Evolutionary conservation across 148 eudicot genomes (phyloP).

Genomic region (Dianthus caryophyllus): DNA sequence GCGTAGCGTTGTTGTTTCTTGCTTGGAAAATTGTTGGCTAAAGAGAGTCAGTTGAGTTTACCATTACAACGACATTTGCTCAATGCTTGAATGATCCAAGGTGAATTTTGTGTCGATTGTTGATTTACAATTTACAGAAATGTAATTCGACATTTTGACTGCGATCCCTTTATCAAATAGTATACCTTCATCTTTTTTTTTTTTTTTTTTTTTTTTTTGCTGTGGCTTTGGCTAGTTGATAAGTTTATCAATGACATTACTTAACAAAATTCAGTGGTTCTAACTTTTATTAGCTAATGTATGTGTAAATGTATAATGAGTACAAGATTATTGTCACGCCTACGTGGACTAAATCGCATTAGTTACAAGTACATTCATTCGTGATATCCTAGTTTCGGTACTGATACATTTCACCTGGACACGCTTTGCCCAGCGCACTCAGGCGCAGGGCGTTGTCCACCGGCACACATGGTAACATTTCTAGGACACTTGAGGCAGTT

Average conservation of each 20-base stretch:
- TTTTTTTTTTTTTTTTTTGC: too few species aligned
- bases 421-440: constrained; percentile 39
- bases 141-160: too few species aligned
- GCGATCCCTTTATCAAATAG: too few species aligned
- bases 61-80: too few species aligned
- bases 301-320: background rate
- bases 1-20: too few species aligned
- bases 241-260: background rate
- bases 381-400: background rate
- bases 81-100: too few species aligned
- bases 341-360: background rate
- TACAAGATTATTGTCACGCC: background rate
- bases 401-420: constrained; percentile 1
- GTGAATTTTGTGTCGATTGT: too few species aligned
- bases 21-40: too few species aligned
- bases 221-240: background rate
- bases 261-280: background rate
- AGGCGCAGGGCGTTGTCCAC: constrained; percentile 61
- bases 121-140: too few species aligned
- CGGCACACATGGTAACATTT: constrained; percentile 38
- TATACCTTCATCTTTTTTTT: too few species aligned
- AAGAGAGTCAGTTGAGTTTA: too few species aligned
- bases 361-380: constrained; percentile 5
- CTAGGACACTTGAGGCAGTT: constrained; percentile 64
- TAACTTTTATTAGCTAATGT: background rate